A percentile compares a stretch with the other conserved stretches of the same genome.
These are phyloP conservation scores for Kwoniella botswanensis DNA, from an alignment of 768 basidiomycete genomes.

Conservation along the genomic window DNA sequence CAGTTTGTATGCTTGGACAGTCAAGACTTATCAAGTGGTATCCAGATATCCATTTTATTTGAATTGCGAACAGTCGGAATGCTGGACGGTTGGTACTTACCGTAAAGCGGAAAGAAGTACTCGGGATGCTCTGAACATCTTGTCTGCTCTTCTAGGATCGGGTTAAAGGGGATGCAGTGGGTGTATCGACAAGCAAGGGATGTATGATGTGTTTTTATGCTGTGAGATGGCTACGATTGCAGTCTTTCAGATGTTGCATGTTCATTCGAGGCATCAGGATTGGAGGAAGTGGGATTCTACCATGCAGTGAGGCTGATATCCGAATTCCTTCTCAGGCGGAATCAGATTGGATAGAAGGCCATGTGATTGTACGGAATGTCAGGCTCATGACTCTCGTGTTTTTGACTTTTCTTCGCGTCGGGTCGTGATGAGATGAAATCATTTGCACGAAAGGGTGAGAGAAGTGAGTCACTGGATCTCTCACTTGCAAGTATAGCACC, in stretches of 20 bases:
- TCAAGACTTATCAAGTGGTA: no score
- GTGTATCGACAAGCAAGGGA: not conserved
- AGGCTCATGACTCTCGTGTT: not conserved
- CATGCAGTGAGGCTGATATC: constrained; percentile 11
- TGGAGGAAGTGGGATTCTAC: constrained; percentile 12
- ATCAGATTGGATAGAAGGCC: not conserved
- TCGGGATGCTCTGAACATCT: constrained; percentile 40
- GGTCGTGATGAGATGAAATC: not conserved
- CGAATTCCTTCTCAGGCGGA: no score
- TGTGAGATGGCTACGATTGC: not conserved
- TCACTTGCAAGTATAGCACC: no score
- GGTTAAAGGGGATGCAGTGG: not conserved
- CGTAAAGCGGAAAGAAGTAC: constrained; percentile 28
- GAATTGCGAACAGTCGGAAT: not conserved
- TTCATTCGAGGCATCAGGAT: constrained; percentile 16
- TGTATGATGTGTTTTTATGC: not conserved
- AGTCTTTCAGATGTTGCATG: not conserved
- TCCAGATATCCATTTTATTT: no score
- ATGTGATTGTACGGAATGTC: not conserved
- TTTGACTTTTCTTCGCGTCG: constrained; percentile 10
- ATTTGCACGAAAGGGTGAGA: not conserved
- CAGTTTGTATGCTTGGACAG: no score
- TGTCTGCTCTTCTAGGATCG: not conserved
- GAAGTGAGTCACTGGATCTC: no score
- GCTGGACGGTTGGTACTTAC: constrained; percentile 16